Conservation (phyloP, 352 stramenopile genomes). For the Phytophthora boehmeriae region DNA sequence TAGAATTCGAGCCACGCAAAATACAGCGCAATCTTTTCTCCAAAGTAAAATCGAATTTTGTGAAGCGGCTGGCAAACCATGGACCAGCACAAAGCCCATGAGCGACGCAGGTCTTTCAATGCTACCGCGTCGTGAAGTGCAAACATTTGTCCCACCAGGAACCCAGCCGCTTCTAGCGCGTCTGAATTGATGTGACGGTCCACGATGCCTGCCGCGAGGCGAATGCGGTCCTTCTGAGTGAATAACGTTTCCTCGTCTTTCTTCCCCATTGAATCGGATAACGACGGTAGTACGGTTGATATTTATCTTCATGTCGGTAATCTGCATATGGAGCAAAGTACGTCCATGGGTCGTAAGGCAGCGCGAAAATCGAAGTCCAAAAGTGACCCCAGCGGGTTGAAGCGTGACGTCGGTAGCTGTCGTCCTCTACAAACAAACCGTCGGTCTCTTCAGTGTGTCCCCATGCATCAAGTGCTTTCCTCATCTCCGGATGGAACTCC, state of each 20-base stretch:
- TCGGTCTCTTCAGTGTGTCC: slow-evolving; percentile 82
- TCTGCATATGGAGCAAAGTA: slow-evolving; percentile 84
- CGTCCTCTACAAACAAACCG: slow-evolving; percentile 58
- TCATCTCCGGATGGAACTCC: slow-evolving; percentile 66
- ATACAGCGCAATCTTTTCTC: slow-evolving; percentile 91
- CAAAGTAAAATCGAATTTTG: slow-evolving; percentile 92
- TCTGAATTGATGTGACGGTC: slow-evolving; percentile 80
- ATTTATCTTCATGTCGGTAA: slow-evolving; percentile 74
- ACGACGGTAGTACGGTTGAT: slow-evolving; percentile 80
- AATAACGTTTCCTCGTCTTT: slow-evolving; percentile 83
- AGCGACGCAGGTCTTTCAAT: slow-evolving; percentile 69
- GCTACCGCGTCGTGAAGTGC: slow-evolving; percentile 82
- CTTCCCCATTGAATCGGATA: slow-evolving; percentile 78
- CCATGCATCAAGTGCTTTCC: slow-evolving; percentile 57
- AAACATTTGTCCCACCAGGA: slow-evolving; percentile 79
- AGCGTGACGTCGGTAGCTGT: slow-evolving; percentile 37
- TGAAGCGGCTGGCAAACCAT: slow-evolving; percentile 86
- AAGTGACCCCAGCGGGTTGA: slow-evolving; percentile 40
- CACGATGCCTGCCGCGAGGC: slow-evolving; percentile 71
- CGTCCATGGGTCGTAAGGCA: slow-evolving; percentile 77
- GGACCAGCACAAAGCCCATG: slow-evolving; percentile 79
- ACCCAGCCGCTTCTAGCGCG: slow-evolving; percentile 56
- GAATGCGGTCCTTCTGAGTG: slow-evolving; percentile 82
- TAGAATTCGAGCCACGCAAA: slow-evolving; percentile 94
- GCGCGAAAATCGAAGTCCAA: slow-evolving; percentile 59